Evolutionary conservation across 768 basidiomycete species (phyloP).

Genomic region (Lentinula detonsa): DNA sequence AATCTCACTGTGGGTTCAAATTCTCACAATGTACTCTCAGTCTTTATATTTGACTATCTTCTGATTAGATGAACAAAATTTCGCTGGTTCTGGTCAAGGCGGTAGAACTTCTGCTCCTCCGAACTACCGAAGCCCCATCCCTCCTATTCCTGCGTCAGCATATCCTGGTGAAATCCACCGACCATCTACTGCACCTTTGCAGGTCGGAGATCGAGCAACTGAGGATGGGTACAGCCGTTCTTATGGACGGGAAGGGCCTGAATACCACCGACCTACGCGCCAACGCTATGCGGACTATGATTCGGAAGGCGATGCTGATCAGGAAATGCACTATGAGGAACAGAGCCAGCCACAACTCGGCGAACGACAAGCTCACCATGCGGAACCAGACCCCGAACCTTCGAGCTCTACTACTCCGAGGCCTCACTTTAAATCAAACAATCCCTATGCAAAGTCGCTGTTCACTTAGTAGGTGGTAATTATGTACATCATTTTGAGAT

Average conservation of each 20-base stretch:
- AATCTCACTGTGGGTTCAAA: neutral
- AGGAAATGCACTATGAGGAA: too few relatives aligned
- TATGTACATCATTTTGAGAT: too few relatives aligned
- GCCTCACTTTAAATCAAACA: neutral
- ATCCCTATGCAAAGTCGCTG: neutral
- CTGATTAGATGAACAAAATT: neutral
- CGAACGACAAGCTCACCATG: neutral
- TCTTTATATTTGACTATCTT: neutral
- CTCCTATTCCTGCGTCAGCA: neutral
- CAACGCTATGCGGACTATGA: neutral
- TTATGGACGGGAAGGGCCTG: neutral
- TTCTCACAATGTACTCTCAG: neutral
- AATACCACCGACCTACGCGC: neutral
- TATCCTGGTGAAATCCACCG: neutral
- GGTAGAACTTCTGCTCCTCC: neutral
- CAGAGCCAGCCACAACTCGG: neutral
- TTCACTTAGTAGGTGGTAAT: neutral
- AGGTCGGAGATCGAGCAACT: neutral
- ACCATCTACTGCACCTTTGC: neutral
- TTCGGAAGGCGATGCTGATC: neutral
- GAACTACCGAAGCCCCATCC: neutral
- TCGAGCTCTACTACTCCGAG: neutral
- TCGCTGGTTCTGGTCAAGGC: neutral
- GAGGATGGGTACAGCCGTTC: neutral
- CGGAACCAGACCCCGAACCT: neutral